Evolutionary conservation across 1,139 yeast species (phyloP), one percentile per base, ranked within the genome.

Genomic region (Yamadazyma aaseri): DNA sequence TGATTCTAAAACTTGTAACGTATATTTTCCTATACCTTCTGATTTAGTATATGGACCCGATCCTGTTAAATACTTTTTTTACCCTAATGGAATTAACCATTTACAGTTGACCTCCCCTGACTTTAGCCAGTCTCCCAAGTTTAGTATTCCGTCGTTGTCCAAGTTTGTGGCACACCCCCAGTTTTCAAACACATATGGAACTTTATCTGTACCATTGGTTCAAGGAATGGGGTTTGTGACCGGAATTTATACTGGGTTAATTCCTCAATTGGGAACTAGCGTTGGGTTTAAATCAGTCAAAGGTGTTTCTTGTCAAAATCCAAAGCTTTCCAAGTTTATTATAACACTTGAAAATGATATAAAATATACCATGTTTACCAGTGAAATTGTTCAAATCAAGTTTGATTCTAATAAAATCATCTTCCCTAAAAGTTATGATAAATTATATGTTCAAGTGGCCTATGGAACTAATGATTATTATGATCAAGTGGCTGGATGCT

Each of bases 141-240:
- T 60, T 63, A 28, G 43, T 8, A 31, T 59, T 12, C 40, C 47
- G 10, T 44, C 45, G 12, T 30, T 49, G 29, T 37, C 45, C 20
- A 56, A 53, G 33, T 56, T 57, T 41, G 48, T 56, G 5, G 47
- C 48, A 17, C 56, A 51, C 22, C 51, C 57, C 6, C 43, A 42
- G 5, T 44, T 55, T 23, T 35, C 46, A 15, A 41, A 43, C 20
- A 11, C 9, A 5, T 12, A 8, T 12, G 47, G 47, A 4, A 25
- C 31, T 9, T 26, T 42, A 20, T 12, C 33, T 3, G 41, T 53
- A 28, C 68, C 71, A 3, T 43, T 66, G 34, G 63, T 65, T 5
- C 80, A 77, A 49, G 89, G 90, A 29, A 79, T 79, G 82, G 90
- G 89, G 3, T 67, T 79, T 42, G 71, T 75, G 7, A 72, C 84